Evolutionary conservation across 345 rosid genomes (phyloP).

Genomic region (Cardamine resedifolia): DNA sequence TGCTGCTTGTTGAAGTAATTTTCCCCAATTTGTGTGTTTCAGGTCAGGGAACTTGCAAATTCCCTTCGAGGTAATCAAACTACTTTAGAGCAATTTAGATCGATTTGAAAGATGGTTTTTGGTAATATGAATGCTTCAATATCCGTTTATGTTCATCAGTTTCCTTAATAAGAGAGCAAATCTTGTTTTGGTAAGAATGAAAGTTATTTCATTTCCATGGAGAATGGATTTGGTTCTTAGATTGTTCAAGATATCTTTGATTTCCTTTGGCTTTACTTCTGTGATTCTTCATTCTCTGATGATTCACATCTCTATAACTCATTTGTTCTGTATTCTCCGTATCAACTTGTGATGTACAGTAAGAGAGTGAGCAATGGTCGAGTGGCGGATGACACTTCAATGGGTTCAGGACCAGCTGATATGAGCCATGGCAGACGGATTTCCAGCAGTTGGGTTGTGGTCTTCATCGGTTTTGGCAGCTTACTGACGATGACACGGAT

Average conservation of each 20-base stretch:
- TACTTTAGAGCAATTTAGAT: background rate
- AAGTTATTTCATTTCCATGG: background rate
- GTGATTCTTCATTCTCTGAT: background rate
- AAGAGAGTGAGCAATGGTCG: constrained; percentile 31
- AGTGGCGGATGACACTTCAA: constrained; percentile 29
- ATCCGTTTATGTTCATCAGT: background rate
- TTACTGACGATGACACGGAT: constrained; percentile 18
- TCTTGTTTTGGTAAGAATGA: constrained; percentile 10
- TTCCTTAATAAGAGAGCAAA: background rate
- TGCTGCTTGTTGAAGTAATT: constrained; percentile 13
- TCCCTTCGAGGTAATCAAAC: constrained; percentile 33
- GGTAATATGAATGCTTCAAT: background rate
- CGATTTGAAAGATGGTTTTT: background rate
- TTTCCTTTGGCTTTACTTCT: background rate
- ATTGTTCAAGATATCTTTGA: background rate
- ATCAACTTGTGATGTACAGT: constrained; percentile 19
- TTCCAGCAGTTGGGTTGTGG: constrained; percentile 26
- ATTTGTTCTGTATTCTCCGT: background rate
- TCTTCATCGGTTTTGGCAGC: constrained; percentile 17
- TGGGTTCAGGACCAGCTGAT: constrained; percentile 15
- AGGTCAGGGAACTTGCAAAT: constrained; percentile 41
- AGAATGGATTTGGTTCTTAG: constrained; percentile 13
- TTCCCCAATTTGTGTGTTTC: constrained; percentile 14
- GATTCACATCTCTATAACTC: background rate
- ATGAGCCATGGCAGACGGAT: constrained; percentile 18